Base-by-base conservation (phyloP, 2,329 filamentous ascomycete genomes). In the Phialophora verrucosa region DNA sequence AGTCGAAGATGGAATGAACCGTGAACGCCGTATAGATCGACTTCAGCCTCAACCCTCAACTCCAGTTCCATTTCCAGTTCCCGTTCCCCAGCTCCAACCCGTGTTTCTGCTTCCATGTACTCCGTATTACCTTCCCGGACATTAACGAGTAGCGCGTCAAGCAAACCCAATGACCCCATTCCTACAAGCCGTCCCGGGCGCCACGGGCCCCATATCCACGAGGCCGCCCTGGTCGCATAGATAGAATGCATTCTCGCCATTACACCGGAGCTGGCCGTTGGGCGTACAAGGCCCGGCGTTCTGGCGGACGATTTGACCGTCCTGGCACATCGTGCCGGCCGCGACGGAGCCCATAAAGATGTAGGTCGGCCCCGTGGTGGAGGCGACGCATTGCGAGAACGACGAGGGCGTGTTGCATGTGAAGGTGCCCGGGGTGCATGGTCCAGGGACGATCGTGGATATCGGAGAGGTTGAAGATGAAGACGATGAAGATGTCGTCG, bases 201-300 rank as follows among this genome's bases (percentile, higher is more conserved):
- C 77, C 11, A 80, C 78, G 27, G 70, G 57, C 4, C 78, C 78
- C 78, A 80, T 80, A 66, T 70, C 71, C 50, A 77, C 61, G 5
- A 76, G 72, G 0, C 68, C 68, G 44, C 70, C 70, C 44, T 70
- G 64, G 55, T 69, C 68, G 44, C 70, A 71, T 53, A 70, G 62
- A 59, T 69, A 71, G 38, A 70, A 71, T 0, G 64, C 58, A 12
- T 51, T 38, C 10, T 44, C 25, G 31, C 68, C 66, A 47, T 70
- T 69, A 59, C 70, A 71, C 42, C 64, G 63, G 2, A 71, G 47
- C 35, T 49, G 38, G 20, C 70, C 68, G 25, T 38, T 59, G 17
- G 68, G 64, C n/a, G 68, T 69, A 31, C 70, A 71, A 0, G 68
- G 27, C 7, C 70, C 70, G 47, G 50, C 66, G 56, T 70, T 71